Conservation (phyloP, 306 rosid species). For the Vigna nakashimae region DNA sequence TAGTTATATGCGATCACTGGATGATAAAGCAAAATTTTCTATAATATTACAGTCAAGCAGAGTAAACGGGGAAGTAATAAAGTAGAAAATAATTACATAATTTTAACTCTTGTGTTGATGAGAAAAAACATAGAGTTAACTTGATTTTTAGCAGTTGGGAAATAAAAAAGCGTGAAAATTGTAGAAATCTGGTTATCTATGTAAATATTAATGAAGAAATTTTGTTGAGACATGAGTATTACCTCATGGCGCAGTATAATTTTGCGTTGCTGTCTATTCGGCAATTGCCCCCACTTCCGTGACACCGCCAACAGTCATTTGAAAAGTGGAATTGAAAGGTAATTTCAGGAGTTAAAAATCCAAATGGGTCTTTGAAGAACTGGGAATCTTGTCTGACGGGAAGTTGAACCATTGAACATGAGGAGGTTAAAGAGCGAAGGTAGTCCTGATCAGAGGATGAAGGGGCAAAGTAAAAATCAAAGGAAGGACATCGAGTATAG, state of each 20-base stretch:
- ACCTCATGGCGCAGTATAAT: conserved; percentile 38
- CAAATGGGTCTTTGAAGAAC: background rate
- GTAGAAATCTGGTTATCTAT: background rate
- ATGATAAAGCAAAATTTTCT: no score
- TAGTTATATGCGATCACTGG: background rate
- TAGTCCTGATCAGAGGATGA: background rate
- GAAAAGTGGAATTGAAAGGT: background rate
- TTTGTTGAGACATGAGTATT: background rate
- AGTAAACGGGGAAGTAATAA: no score
- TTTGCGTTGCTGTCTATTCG: background rate
- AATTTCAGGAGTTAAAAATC: conserved; percentile 23
- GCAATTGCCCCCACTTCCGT: background rate
- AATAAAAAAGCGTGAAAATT: background rate
- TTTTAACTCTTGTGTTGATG: no score
- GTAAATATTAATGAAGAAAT: no score
- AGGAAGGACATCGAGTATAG: background rate
- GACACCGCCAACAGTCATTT: background rate
- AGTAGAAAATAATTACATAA: no score
- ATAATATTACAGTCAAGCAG: no score
- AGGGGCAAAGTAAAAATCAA: conserved; percentile 24
- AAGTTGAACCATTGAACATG: conserved; percentile 42
- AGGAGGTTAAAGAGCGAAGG: background rate
- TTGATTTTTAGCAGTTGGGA: background rate
- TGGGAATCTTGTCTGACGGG: background rate
- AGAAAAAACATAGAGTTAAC: no score